Evolutionary conservation across 805 yeast species (phyloP), one percentile per base, ranked within the genome.

Genomic region (Kuraishia ogatae): DNA sequence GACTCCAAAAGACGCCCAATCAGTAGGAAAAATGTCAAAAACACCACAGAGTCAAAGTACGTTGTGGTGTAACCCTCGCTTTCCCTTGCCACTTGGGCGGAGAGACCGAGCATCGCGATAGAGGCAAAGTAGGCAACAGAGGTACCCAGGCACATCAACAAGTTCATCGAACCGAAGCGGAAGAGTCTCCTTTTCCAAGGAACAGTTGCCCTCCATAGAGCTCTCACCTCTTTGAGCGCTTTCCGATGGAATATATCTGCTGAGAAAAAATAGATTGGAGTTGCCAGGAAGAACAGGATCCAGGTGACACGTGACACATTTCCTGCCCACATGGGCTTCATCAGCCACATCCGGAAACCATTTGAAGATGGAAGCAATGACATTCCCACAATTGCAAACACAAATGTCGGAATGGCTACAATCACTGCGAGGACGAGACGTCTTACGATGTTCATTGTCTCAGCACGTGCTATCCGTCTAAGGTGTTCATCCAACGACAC

Each of bases 41-140:
- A 87, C 2, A 87, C 89, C 28, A 87, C 93, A 4, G 92, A 83
- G 63, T 87, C 96, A 64, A 87, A 87, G 62, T 85, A 87, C 0
- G 88, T 83, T 2, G 89, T 84, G 17, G 81, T 75, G 56, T 76
- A 75, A 1, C 81, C 85, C 50, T 61, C 69, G 28, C 64, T 54
- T 35, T 57, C 55, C 50, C 56, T 61, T 2, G 54, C 47, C 4
- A 67, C 48, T 17, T 60, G 58, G 0, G 84, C 78, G 47, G 79
- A 77, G 39, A 80, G 64, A 2, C 67, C 73, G 13, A 87, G 67
- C 50, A 85, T 67, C 0, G 79, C 83, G 48, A 87, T 75, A 63
- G 89, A 83, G 4, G 89, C 80, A 65, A 84, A 76, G 64, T 86
- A 87, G 1, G 93, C 82, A 22, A 87, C 82, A 0, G 87, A 70